phyloP scores from a whole-genome alignment of 345 rosid species.

The Eutrema yunnanense region DNA sequence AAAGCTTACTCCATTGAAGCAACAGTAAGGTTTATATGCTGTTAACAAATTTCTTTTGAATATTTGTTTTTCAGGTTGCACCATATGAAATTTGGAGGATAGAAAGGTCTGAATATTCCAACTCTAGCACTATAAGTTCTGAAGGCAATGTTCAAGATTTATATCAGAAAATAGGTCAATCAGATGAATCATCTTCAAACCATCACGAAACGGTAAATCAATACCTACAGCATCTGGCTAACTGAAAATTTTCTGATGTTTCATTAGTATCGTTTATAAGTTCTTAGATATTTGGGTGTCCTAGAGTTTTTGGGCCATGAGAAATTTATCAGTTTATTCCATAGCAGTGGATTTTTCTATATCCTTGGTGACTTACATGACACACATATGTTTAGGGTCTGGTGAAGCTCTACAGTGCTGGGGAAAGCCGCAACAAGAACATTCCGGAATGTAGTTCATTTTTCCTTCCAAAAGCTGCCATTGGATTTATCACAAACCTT shows the following conservation, averaged over 20 bases:
- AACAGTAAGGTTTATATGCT: not conserved
- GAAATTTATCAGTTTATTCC: not conserved
- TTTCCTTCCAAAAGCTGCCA: conserved; percentile 55
- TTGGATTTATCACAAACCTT: conserved; percentile 59
- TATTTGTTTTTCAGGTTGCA: conserved; percentile 52
- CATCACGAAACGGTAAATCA: conserved; percentile 49
- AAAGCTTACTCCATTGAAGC: not conserved
- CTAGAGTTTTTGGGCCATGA: not conserved
- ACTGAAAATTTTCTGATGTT: not conserved
- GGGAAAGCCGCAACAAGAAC: conserved; percentile 30
- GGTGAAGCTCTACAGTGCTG: conserved; percentile 26
- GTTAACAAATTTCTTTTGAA: not conserved
- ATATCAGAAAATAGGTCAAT: conserved; percentile 37
- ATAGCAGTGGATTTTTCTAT: not conserved
- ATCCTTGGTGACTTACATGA: not conserved
- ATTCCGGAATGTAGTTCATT: conserved; percentile 37
- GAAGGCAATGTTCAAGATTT: conserved; percentile 45
- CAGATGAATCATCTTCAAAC: conserved; percentile 34
- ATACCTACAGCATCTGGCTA: conserved; percentile 1
- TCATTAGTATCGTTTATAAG: not conserved
- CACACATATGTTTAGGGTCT: conserved; percentile 44
- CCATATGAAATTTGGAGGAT: conserved; percentile 65
- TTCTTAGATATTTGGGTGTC: not conserved
- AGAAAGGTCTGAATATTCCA: conserved; percentile 54
- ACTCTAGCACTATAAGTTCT: conserved; percentile 24